These are phyloP conservation scores for Fraxinus anomala DNA, from an alignment of 257 asterid genomes.

Conservation along the genomic window DNA sequence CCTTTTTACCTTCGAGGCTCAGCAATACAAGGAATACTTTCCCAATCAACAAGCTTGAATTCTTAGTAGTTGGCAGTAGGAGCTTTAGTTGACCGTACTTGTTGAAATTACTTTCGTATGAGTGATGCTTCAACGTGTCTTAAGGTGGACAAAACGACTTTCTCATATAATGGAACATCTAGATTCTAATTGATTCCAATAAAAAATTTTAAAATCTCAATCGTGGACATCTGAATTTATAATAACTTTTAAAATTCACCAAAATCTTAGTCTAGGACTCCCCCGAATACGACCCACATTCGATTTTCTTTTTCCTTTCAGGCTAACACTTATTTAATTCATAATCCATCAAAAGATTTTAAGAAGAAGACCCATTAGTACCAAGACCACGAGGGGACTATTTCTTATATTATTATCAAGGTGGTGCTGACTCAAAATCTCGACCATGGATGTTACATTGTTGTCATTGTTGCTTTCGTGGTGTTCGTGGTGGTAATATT, in stretches of 20 bases:
- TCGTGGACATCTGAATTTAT: too few relatives aligned
- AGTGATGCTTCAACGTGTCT: background rate
- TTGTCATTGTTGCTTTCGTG: slow-evolving; percentile 30
- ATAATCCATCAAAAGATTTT: background rate
- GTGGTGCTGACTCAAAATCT: slow-evolving; percentile 21
- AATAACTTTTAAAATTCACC: too few relatives aligned
- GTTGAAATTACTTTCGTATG: background rate
- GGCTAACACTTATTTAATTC: slow-evolving; percentile 7
- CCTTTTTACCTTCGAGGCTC: too few relatives aligned
- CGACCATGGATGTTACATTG: slow-evolving; percentile 28
- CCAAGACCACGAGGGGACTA: slow-evolving; percentile 9
- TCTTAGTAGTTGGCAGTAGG: too few relatives aligned
- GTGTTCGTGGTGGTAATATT: slow-evolving; percentile 33
- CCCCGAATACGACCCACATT: too few relatives aligned
- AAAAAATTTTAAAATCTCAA: too few relatives aligned
- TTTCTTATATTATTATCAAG: slow-evolving; percentile 15
- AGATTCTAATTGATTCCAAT: too few relatives aligned
- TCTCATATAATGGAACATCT: background rate
- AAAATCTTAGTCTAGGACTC: too few relatives aligned
- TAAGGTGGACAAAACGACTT: too few relatives aligned
- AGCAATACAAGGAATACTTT: too few relatives aligned
- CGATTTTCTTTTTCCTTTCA: background rate
- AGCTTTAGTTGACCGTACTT: too few relatives aligned
- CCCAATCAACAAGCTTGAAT: too few relatives aligned
- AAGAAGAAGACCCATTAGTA: slow-evolving; percentile 28